Evolutionary conservation across 352 stramenopile species (phyloP), one percentile per base, ranked within the genome.

Genomic region (Phytophthora pinifolia): DNA sequence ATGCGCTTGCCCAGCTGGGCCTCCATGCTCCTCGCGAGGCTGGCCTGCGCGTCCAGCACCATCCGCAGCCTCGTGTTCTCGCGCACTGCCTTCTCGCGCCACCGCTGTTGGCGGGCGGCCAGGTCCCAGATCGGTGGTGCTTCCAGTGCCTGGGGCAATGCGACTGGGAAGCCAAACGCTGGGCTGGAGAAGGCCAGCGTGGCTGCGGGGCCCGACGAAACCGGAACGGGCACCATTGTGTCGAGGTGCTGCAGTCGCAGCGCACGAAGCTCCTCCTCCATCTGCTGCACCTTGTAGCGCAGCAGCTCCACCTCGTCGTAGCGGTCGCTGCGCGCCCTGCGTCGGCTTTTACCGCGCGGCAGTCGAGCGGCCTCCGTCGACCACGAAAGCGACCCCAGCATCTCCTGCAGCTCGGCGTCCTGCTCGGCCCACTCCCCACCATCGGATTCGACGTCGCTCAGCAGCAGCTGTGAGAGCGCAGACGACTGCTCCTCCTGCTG

Each of bases 241-340:
- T 59, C 32, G 22, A 57, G 13, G 34, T 66, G 59, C 22, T 65
- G 57, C 20, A 36, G 15, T 2, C 56, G 47, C 15, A 78, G 34
- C 2, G 30, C 18, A 4, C 36, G 34, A 15, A 73, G 50, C 43
- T 75, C 53, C 39, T 60, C 45, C 35, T 79, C 70, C 48, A 79
- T 65, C 36, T 72, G 62, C 29, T 47, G 47, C 22, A 79, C 59
- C 43, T 67, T 68, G 25, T 46, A 49, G 41, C 65, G 65, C 51
- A 78, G 27, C 20, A 73, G 61, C 18, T 65, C 55, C n/a, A 78
- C 39, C 51, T 78, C 69, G 31, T 68, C 32, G 34, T 48, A 36
- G 29, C 54, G 65, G 32, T 72, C 62, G 31, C 73, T 62, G 6
- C 62, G 54, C 14, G 67, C 69, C n/a, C 59, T 53, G 30, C 59